A percentile compares a stretch with the other conserved stretches of the same genome.
Evolutionary conservation across 345 rosid genomes (phyloP).

Genomic region (Melaleuca alternifolia): DNA sequence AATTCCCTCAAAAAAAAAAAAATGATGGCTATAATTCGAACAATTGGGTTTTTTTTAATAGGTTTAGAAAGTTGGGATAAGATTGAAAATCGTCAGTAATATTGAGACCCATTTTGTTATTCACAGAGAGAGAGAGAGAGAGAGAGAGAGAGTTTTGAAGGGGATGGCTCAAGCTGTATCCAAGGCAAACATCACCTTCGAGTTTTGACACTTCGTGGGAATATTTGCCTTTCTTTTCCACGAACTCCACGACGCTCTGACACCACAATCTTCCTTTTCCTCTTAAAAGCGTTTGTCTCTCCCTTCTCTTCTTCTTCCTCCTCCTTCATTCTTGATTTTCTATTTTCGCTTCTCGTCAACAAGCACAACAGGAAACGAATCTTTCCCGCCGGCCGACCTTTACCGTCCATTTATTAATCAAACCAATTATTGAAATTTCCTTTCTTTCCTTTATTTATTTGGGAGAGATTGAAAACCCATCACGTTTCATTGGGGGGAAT

Average conservation of each 20-base stretch:
- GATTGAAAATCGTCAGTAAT: neutral
- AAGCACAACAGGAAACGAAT: neutral
- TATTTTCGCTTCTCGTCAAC: neutral
- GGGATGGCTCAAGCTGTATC: neutral
- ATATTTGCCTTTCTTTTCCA: neutral
- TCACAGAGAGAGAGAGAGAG: neutral
- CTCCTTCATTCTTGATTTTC: neutral
- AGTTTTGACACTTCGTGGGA: neutral
- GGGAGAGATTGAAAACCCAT: neutral
- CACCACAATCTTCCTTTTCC: neutral
- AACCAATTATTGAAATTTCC: neutral
- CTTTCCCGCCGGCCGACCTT: neutral
- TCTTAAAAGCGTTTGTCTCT: neutral
- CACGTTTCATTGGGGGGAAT: neutral
- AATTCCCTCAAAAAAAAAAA: neutral
- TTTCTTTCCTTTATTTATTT: neutral
- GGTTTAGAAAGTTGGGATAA: neutral
- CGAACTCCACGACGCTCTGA: neutral
- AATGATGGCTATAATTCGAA: neutral
- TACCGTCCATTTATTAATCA: neutral
- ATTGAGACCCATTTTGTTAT: too few relatives aligned
- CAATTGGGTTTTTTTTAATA: neutral
- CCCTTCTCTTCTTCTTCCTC: neutral
- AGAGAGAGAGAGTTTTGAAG: neutral
- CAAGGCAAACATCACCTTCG: neutral